These are phyloP conservation scores for Rasamsonia emersonii DNA, from an alignment of 2,329 filamentous ascomycete genomes.

Conservation along the genomic window DNA sequence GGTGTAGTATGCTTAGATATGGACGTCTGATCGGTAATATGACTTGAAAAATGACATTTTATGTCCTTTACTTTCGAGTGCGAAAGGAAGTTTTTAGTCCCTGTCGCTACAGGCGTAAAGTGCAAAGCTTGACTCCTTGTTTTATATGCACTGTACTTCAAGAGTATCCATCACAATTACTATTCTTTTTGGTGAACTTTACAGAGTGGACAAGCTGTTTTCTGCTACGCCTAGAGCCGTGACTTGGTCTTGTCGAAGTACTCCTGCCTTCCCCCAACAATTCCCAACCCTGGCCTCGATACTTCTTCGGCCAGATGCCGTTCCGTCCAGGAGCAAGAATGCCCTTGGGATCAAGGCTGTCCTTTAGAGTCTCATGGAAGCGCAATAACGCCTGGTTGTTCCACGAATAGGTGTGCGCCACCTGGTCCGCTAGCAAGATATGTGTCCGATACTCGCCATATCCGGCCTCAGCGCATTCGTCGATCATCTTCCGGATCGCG, in stretches of 20 bases:
- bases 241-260: conserved; percentile 1
- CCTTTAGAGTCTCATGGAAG: conserved; percentile 39
- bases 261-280: conserved; percentile 2
- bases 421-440: conserved; percentile 38
- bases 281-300: conserved; percentile 6
- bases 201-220: too few relatives aligned
- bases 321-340: conserved; percentile 40
- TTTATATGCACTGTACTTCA: too few relatives aligned
- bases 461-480: conserved; percentile 32
- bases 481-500: conserved; percentile 22
- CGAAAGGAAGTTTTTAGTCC: too few relatives aligned
- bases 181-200: too few relatives aligned
- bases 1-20: too few relatives aligned
- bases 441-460: conserved; percentile 42
- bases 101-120: too few relatives aligned
- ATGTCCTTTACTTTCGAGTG: too few relatives aligned
- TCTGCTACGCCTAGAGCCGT: too few relatives aligned
- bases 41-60: too few relatives aligned
- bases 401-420: conserved; percentile 37
- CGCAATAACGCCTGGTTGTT: conserved; percentile 33
- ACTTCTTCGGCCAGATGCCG: conserved; percentile 29
- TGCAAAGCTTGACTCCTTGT: too few relatives aligned
- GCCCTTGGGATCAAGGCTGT: conserved; percentile 39
- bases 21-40: too few relatives aligned
- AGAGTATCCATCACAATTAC: too few relatives aligned